Evolutionary conservation across 805 yeast genomes (phyloP), one percentile per base, ranked within the genome.

Genomic region (Yamadazyma endophytica): DNA sequence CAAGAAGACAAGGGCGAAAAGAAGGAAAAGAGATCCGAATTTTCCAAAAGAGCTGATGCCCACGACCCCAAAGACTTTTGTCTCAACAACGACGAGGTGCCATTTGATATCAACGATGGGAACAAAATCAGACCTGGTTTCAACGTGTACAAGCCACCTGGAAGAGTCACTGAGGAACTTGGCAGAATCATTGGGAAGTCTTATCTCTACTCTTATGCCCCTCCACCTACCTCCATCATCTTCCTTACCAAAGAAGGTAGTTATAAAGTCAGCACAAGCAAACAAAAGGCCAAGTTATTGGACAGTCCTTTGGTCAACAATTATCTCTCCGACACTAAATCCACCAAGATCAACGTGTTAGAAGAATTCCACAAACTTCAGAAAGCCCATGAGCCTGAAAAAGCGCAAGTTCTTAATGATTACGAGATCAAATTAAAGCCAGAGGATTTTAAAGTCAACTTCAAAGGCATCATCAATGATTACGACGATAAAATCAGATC

Each of bases 181-280:
- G 58, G 58, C 17, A 38, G 46, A 2, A 27, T 60, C 4, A 56
- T 55, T 21, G 53, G 54, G 36, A 64, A 64, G 40, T 60, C 72
- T 1, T 69, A 64, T 33, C 50, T 70, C 5, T 64, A 63, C 44
- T 49, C 67, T 1, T 59, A 52, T 30, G 73, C 66, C 1, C 65
- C 67, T 4, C 46, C 56, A 7, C 70, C 70, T 3, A 17, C 43
- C 40, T 29, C 54, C 33, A 37, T 69, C 16, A 47, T 68, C 7
- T 68, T 68, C 40, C 43, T 69, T 25, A 58, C 67, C 18, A 45
- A 46, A 13, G 58, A 56, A 8, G 70, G 68, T 6, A 47, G 58
- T 2, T 62, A 56, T 35, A 48, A 49, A 22, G 47, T 59, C 13
- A 38, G 49, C 13, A 32, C 42, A 9, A 39, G 42, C 6, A 13